phyloP scores from a whole-genome alignment of 148 eudicot species.

The Vaccinium macrocarpon region DNA sequence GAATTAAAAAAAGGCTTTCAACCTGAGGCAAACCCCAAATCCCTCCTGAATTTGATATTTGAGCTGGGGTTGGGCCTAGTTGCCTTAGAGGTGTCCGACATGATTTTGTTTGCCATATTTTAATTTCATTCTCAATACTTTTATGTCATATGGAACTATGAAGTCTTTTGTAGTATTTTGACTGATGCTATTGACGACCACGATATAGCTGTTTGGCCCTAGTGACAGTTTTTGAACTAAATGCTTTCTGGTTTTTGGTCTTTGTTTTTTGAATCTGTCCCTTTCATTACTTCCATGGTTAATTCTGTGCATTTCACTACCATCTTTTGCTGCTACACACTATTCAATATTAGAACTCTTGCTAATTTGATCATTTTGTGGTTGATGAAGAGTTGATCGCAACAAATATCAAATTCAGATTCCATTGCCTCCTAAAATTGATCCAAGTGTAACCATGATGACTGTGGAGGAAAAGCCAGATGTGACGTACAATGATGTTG shows the following conservation, averaged over 20 bases:
- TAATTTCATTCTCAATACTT: background rate
- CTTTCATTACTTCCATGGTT: background rate
- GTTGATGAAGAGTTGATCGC: conserved; percentile 66
- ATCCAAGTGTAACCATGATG: conserved; percentile 99
- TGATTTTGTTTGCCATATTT: background rate
- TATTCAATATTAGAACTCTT: background rate
- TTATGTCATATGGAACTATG: background rate
- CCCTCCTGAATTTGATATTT: background rate
- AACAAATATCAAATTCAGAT: conserved; percentile 93
- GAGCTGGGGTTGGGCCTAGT: background rate
- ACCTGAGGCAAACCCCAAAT: background rate
- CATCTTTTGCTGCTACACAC: background rate
- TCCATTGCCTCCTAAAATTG: conserved; percentile 96
- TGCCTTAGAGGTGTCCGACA: background rate
- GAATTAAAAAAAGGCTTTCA: background rate
- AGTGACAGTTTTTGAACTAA: background rate
- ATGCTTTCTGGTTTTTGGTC: background rate
- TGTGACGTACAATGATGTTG: conserved; percentile 95
- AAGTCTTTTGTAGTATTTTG: background rate
- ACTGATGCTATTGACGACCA: background rate
- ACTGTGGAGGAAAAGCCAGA: conserved; percentile 99
- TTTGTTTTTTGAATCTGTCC: background rate
- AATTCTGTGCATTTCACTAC: background rate
- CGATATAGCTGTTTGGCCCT: background rate
- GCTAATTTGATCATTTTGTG: background rate